These are phyloP conservation scores for Recurvomyces mirabilis DNA, from an alignment of 495 filamentous ascomycete genomes.

Conservation along the genomic window DNA sequence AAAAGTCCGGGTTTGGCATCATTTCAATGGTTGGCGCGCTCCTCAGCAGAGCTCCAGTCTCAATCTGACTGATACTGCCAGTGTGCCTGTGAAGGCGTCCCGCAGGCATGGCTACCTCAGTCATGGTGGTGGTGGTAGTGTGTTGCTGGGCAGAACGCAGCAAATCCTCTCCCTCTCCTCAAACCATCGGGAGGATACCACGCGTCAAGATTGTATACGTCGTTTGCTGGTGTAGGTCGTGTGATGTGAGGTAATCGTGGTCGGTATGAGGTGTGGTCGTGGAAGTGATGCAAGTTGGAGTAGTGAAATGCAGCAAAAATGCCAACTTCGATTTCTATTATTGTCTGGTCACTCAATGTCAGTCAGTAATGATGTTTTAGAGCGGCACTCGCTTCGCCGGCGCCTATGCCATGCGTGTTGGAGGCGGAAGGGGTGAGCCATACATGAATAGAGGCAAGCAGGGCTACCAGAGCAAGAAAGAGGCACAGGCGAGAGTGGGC, in stretches of 20 bases:
- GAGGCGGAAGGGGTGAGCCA: not conserved
- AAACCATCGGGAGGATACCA: too few species aligned
- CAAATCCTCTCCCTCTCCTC: too few species aligned
- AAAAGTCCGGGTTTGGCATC: constrained; percentile 16
- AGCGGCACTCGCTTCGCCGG: too few species aligned
- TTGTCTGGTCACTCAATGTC: not conserved
- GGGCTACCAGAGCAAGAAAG: not conserved
- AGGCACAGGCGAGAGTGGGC: not conserved
- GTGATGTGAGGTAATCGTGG: not conserved
- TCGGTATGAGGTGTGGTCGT: too few species aligned
- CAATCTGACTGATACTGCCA: constrained; percentile 1
- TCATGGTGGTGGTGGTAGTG: constrained; percentile 14
- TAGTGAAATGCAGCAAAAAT: not conserved
- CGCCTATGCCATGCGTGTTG: too few species aligned
- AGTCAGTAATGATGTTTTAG: too few species aligned
- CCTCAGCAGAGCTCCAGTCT: not conserved
- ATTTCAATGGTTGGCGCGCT: constrained; percentile 15
- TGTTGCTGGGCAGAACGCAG: too few species aligned
- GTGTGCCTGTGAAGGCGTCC: constrained; percentile 2
- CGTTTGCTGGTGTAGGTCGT: too few species aligned
- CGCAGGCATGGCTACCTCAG: constrained; percentile 3
- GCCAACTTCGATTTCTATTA: not conserved
- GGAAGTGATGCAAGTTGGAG: too few species aligned
- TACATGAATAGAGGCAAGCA: not conserved
- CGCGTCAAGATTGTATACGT: too few species aligned